Evolutionary conservation across 257 asterid genomes (phyloP).

Genomic region (Nicotiana tabacum): DNA sequence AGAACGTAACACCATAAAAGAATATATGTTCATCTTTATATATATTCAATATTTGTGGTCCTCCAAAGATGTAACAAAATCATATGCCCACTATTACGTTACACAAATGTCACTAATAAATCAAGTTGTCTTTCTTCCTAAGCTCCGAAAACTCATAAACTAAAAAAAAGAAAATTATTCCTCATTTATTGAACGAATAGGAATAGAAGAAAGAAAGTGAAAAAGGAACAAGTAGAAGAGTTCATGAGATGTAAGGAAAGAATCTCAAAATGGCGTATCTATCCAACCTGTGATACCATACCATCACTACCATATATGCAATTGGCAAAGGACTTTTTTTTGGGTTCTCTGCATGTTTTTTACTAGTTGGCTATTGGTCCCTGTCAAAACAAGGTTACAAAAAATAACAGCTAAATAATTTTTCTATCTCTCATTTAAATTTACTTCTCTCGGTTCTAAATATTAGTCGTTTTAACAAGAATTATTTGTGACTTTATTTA

Average conservation of each 20-base stretch:
- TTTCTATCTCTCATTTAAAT: neutral
- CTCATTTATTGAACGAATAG: neutral
- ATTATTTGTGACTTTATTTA: neutral
- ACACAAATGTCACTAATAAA: neutral
- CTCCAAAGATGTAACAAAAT: neutral
- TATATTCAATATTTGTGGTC: neutral
- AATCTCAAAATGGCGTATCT: constrained; percentile 3
- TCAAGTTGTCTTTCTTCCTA: neutral
- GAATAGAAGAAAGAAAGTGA: neutral
- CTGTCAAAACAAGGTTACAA: neutral
- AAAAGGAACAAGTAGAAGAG: neutral
- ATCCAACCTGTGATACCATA: constrained; percentile 6
- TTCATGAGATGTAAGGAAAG: constrained; percentile 11
- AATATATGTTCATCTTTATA: neutral
- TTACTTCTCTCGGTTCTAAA: neutral
- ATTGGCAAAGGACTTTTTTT: neutral
- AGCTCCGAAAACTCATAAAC: neutral
- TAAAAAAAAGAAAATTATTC: neutral
- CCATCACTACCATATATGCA: neutral
- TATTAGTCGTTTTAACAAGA: neutral
- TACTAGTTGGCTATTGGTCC: constrained; percentile 8
- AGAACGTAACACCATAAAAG: neutral
- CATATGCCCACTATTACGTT: neutral
- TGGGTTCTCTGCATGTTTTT: neutral
- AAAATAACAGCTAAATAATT: neutral